Evolutionary conservation across 495 filamentous ascomycete genomes (phyloP).

Genomic region (Aspergillus steynii): DNA sequence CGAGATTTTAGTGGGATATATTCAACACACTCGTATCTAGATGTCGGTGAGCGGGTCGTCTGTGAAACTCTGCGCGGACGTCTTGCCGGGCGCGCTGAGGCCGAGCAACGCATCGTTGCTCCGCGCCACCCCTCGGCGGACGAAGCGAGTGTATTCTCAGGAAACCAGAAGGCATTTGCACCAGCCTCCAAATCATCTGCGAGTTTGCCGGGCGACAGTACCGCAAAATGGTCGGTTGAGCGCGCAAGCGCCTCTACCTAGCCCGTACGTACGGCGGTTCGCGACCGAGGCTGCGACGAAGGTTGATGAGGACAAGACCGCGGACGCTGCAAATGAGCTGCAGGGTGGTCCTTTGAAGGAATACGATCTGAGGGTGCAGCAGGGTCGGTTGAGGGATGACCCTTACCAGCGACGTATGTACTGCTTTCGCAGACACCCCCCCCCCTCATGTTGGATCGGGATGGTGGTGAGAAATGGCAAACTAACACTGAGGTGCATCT

Average conservation of each 20-base stretch:
- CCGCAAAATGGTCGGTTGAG: neutral
- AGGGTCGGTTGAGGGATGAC: slow-evolving; percentile 76
- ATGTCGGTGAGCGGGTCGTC: slow-evolving; percentile 35
- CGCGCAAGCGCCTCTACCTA: neutral
- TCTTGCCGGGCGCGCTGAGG: slow-evolving; percentile 33
- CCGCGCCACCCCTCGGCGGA: slow-evolving; percentile 20
- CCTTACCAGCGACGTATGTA: slow-evolving; percentile 80
- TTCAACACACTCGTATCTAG: neutral
- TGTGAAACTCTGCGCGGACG: slow-evolving; percentile 36
- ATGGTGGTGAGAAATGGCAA: neutral
- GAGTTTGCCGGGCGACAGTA: neutral
- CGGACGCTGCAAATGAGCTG: slow-evolving; percentile 14
- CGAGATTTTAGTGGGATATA: neutral
- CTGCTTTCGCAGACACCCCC: neutral
- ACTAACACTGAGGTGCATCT: neutral
- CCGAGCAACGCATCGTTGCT: slow-evolving; percentile 22
- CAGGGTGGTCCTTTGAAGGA: slow-evolving; percentile 74
- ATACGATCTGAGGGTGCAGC: slow-evolving; percentile 77
- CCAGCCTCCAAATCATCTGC: neutral
- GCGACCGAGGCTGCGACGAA: slow-evolving; percentile 16
- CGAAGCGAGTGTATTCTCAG: slow-evolving; percentile 12
- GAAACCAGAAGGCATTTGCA: slow-evolving; percentile 18
- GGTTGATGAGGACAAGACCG: slow-evolving; percentile 3
- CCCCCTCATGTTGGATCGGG: neutral
- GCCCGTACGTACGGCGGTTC: slow-evolving; percentile 17